These are phyloP conservation scores for Sporothrix pallida DNA, from an alignment of 2,329 filamentous ascomycete species.

Conservation along the genomic window DNA sequence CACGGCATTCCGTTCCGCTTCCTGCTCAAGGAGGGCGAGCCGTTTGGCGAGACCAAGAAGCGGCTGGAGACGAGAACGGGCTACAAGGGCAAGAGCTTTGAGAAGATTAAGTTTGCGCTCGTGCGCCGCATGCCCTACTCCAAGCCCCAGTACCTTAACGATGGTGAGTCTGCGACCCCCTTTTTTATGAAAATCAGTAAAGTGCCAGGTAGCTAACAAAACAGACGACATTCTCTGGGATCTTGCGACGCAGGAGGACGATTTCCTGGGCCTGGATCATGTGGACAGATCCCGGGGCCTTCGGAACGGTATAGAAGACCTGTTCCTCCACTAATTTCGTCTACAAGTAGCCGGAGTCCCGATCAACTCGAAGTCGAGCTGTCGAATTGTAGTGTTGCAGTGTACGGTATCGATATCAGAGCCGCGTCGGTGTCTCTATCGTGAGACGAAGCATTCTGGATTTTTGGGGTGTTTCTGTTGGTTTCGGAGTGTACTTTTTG, in stretches of 20 bases:
- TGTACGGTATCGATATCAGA: not conserved
- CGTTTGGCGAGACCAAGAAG: slow-evolving; percentile 90
- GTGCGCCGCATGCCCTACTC: slow-evolving; percentile 74
- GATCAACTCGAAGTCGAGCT: not conserved
- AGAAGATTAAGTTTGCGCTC: slow-evolving; percentile 96
- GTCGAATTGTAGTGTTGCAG: not conserved
- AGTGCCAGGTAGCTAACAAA: slow-evolving; percentile 39
- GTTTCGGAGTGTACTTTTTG: not conserved
- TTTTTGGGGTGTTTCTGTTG: not conserved
- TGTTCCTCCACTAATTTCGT: slow-evolving; percentile 58
- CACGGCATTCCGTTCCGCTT: slow-evolving; percentile 95
- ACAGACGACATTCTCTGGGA: slow-evolving; percentile 66
- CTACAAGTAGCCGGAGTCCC: not conserved
- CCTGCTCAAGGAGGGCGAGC: slow-evolving; percentile 81
- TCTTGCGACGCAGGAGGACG: slow-evolving; percentile 59
- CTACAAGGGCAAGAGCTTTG: slow-evolving; percentile 96
- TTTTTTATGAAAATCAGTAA: not conserved
- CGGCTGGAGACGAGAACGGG: slow-evolving; percentile 90
- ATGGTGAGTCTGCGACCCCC: slow-evolving; percentile 66
- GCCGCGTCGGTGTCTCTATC: not conserved
- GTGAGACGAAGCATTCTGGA: not conserved
- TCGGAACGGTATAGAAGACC: slow-evolving; percentile 66
- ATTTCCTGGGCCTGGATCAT: slow-evolving; percentile 70
- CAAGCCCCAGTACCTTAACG: slow-evolving; percentile 80
- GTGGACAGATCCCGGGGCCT: slow-evolving; percentile 64